These are phyloP conservation scores for Dinochytrium kinnereticum DNA, from an alignment of 371 early-diverging fungal species.

Conservation along the genomic window DNA sequence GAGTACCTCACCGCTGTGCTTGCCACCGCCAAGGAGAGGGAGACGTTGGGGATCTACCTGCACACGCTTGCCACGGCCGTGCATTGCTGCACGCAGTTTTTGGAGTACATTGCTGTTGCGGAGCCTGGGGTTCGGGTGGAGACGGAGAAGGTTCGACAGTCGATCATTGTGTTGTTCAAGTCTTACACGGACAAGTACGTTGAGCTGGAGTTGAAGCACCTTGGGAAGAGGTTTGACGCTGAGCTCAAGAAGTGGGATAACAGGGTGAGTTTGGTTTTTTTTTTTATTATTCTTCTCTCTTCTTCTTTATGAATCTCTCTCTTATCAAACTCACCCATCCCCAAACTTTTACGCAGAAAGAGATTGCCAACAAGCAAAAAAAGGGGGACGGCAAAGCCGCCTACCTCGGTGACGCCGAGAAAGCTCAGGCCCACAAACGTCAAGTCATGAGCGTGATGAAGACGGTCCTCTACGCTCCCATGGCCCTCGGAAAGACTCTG, in stretches of 20 bases:
- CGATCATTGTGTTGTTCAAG: conserved; percentile 38
- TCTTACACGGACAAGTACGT: conserved; percentile 53
- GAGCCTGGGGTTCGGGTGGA: conserved; percentile 42
- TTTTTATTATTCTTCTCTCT: background rate
- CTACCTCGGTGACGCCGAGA: conserved; percentile 50
- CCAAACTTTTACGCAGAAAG: conserved; percentile 8
- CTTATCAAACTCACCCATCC: too few relatives aligned
- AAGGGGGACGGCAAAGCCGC: conserved; percentile 14
- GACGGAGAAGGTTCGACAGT: conserved; percentile 35
- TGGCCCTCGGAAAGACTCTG: conserved; percentile 47
- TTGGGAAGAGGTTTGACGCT: conserved; percentile 39
- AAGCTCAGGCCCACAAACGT: conserved; percentile 53
- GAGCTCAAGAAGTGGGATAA: conserved; percentile 57
- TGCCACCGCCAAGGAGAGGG: conserved; percentile 45
- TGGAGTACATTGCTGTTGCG: conserved; percentile 44
- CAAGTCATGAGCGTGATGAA: conserved; percentile 55
- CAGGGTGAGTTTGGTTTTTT: conserved; percentile 36
- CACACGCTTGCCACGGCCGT: conserved; percentile 56
- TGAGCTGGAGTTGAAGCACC: conserved; percentile 49
- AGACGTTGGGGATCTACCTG: conserved; percentile 49
- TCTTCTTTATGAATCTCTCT: too few relatives aligned
- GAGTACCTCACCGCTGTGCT: conserved; percentile 68
- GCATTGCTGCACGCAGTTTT: conserved; percentile 57
- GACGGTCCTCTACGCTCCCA: conserved; percentile 56
- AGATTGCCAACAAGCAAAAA: conserved; percentile 6